phyloP scores from a whole-genome alignment of 2,329 filamentous ascomycete genomes.

The Colletotrichum costaricense region DNA sequence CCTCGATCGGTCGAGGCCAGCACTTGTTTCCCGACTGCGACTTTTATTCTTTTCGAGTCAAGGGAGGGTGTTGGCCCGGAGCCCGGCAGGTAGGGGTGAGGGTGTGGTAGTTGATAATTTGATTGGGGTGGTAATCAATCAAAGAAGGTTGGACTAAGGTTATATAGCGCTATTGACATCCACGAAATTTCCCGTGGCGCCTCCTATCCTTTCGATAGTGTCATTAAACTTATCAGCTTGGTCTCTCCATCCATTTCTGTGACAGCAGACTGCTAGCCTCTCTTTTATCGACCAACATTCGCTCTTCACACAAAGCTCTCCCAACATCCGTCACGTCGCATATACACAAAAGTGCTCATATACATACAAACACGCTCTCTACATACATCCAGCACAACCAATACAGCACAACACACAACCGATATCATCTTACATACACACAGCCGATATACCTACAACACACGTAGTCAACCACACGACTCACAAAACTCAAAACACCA shows the following conservation, averaged over 20 bases:
- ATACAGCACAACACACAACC: too few species aligned
- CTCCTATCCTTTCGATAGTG: neutral
- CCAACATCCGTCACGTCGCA: neutral
- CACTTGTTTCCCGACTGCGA: neutral
- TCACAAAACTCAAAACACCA: neutral
- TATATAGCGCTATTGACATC: neutral
- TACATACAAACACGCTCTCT: neutral
- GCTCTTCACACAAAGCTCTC: neutral
- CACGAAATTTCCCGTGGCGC: neutral
- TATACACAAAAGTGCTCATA: neutral
- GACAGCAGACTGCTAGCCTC: neutral
- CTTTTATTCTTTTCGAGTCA: neutral
- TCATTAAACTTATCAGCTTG: neutral
- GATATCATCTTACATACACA: neutral
- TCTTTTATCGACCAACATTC: neutral
- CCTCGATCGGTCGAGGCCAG: neutral
- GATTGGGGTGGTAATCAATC: neutral
- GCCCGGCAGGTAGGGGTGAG: neutral
- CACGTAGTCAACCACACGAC: neutral
- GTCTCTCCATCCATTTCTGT: neutral
- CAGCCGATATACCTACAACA: neutral
- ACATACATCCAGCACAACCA: neutral
- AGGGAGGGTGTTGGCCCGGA: neutral
- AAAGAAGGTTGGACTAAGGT: neutral
- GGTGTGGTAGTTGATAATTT: too few species aligned